These are phyloP conservation scores for Penicillium sp. DNA, from an alignment of 2,329 filamentous ascomycete genomes.

Conservation along the genomic window DNA sequence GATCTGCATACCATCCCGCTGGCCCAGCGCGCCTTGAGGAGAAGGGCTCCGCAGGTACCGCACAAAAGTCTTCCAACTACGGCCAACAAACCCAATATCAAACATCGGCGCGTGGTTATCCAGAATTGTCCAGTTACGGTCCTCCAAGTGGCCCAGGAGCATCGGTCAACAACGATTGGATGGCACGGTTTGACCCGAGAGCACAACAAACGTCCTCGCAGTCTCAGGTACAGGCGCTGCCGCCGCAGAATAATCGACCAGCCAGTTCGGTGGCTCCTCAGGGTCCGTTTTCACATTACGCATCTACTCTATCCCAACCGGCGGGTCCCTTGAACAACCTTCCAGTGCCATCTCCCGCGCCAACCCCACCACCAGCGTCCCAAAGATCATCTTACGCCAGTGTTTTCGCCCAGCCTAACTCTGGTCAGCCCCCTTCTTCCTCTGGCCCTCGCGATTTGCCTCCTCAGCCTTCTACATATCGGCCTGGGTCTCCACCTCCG, in stretches of 20 bases:
- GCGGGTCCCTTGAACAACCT: slow-evolving; percentile 25
- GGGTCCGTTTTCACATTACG: slow-evolving; percentile 31
- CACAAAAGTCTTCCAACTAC: slow-evolving; percentile 30
- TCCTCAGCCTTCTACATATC: slow-evolving; percentile 26
- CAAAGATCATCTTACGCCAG: slow-evolving; percentile 32
- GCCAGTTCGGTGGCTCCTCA: slow-evolving; percentile 25
- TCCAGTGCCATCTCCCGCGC: slow-evolving; percentile 34
- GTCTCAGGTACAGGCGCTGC: slow-evolving; percentile 22
- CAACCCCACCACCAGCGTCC: slow-evolving; percentile 32
- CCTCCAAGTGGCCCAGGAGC: slow-evolving; percentile 25
- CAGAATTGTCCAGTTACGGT: slow-evolving; percentile 35
- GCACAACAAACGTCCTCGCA: slow-evolving; percentile 30
- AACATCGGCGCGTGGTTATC: slow-evolving; percentile 31
- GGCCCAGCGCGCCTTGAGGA: slow-evolving; percentile 29
- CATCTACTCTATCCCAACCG: slow-evolving; percentile 25
- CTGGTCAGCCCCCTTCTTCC: slow-evolving; percentile 23
- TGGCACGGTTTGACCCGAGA: slow-evolving; percentile 43
- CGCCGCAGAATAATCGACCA: slow-evolving; percentile 25
- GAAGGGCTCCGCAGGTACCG: slow-evolving; percentile 16
- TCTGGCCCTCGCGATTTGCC: slow-evolving; percentile 32
- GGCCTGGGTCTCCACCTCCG: slow-evolving; percentile 30
- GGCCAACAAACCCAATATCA: slow-evolving; percentile 28
- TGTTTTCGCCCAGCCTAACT: slow-evolving; percentile 31
- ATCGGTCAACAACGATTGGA: slow-evolving; percentile 41
- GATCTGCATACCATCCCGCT: slow-evolving; percentile 28